Percentiles rank a stretch among this genome's conserved stretches.
Conservation (phyloP, 495 filamentous ascomycete genomes). For the Apodospora peruviana region DNA sequence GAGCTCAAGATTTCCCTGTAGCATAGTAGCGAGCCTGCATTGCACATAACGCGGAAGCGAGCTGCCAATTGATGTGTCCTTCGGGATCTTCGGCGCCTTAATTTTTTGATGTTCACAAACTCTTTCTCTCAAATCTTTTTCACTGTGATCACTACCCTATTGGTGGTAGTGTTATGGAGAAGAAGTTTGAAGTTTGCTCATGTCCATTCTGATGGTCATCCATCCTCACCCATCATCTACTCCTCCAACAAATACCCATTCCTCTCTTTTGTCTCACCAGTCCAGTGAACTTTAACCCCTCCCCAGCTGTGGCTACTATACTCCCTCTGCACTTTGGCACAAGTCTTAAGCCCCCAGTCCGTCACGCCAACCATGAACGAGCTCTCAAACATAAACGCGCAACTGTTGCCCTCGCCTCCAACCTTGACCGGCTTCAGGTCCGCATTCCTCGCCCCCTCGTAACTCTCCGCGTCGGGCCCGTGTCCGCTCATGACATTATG, state of each 20-base stretch:
- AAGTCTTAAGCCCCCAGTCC: conserved; percentile 81
- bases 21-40: too few species aligned
- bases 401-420: conserved; percentile 51
- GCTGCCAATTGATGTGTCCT: too few species aligned
- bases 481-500: conserved; percentile 58
- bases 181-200: too few species aligned
- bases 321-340: conserved; percentile 74
- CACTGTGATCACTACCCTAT: too few species aligned
- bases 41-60: too few species aligned
- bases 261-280: background rate
- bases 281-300: conserved; percentile 71
- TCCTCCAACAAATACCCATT: conserved; percentile 6
- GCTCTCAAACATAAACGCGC: conserved; percentile 66
- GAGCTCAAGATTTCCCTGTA: too few species aligned
- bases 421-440: conserved; percentile 51
- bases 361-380: conserved; percentile 85
- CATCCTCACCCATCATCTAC: background rate
- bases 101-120: too few species aligned
- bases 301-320: conserved; percentile 87
- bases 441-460: conserved; percentile 54
- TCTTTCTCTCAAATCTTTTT: too few species aligned
- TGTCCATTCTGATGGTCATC: too few species aligned
- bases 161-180: too few species aligned
- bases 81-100: too few species aligned
- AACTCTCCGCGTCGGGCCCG: conserved; percentile 57